Percentiles rank a stretch among this genome's conserved stretches.
Evolutionary conservation across 2,329 filamentous ascomycete genomes (phyloP).

Genomic region (Colletotrichum sublineola): DNA sequence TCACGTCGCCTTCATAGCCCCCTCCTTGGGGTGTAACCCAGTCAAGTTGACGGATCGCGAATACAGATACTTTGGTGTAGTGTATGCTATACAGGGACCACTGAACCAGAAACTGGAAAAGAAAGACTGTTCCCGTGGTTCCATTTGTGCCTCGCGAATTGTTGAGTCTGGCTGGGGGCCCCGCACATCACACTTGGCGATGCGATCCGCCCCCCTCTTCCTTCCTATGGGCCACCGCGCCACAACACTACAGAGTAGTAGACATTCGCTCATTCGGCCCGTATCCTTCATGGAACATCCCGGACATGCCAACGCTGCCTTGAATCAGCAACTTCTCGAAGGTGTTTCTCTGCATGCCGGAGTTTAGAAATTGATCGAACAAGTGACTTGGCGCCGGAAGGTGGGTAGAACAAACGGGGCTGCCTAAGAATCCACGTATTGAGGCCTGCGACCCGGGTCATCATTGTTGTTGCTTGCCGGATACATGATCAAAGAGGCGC

Average conservation of each 20-base stretch:
- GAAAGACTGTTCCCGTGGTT: not conserved
- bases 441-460: conserved; percentile 1
- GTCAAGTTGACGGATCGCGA: not conserved
- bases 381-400: conserved; percentile 2
- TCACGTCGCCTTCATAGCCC: conserved; percentile 1
- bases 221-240: conserved; percentile 12
- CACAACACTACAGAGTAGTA: not conserved
- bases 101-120: not conserved
- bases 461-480: no score
- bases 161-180: not conserved
- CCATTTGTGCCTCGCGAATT: conserved; percentile 5
- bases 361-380: conserved; percentile 3
- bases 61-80: not conserved
- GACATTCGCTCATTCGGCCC: not conserved
- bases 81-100: not conserved
- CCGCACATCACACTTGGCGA: conserved; percentile 12
- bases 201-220: not conserved
- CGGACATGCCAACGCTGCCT: not conserved
- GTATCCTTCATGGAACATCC: conserved; percentile 6
- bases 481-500: not conserved
- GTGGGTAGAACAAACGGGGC: not conserved
- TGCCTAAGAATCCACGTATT: not conserved
- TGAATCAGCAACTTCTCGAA: conserved; percentile 2
- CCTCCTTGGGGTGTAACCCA: conserved; percentile 18
- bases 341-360: not conserved